Evolutionary conservation across 1,139 yeast species (phyloP).

Genomic region (Debaryomyces subglobosus): DNA sequence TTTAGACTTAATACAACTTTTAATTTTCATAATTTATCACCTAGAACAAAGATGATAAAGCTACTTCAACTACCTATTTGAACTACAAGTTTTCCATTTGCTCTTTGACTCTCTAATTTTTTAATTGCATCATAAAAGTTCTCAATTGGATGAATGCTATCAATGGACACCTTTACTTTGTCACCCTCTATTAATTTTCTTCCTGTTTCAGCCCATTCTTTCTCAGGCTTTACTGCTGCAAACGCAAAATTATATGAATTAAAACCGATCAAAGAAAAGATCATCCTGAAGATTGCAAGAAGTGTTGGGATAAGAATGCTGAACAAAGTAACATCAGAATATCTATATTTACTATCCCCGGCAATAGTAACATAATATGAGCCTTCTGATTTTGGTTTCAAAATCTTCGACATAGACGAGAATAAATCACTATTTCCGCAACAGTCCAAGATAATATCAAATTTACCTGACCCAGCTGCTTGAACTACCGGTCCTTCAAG

Average conservation of each 20-base stretch:
- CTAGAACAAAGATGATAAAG: background rate
- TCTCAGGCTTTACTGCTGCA: slow-evolving; percentile 9
- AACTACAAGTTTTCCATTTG: slow-evolving; percentile 66
- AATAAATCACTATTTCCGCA: slow-evolving; percentile 32
- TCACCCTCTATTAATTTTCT: slow-evolving; percentile 42
- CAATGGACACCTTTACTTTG: slow-evolving; percentile 50
- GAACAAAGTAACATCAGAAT: slow-evolving; percentile 15
- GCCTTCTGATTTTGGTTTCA: slow-evolving; percentile 36
- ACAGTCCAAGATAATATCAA: slow-evolving; percentile 42
- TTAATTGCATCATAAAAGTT: slow-evolving; percentile 55
- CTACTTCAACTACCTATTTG: slow-evolving; percentile 16
- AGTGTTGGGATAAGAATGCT: background rate
- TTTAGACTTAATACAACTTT: background rate
- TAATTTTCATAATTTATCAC: background rate
- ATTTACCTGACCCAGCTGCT: slow-evolving; percentile 27
- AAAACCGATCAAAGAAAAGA: slow-evolving; percentile 15
- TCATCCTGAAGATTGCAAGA: background rate
- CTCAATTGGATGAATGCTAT: slow-evolving; percentile 52
- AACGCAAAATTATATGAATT: slow-evolving; percentile 16
- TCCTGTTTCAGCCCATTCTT: slow-evolving; percentile 17
- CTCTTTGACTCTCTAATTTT: slow-evolving; percentile 46
- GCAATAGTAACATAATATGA: slow-evolving; percentile 50
- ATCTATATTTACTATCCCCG: slow-evolving; percentile 49
- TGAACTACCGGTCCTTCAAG: slow-evolving; percentile 28
- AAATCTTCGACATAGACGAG: slow-evolving; percentile 25